Evolutionary conservation across 2,329 filamentous ascomycete species (phyloP).

Genomic region (Talaromyces sp.): DNA sequence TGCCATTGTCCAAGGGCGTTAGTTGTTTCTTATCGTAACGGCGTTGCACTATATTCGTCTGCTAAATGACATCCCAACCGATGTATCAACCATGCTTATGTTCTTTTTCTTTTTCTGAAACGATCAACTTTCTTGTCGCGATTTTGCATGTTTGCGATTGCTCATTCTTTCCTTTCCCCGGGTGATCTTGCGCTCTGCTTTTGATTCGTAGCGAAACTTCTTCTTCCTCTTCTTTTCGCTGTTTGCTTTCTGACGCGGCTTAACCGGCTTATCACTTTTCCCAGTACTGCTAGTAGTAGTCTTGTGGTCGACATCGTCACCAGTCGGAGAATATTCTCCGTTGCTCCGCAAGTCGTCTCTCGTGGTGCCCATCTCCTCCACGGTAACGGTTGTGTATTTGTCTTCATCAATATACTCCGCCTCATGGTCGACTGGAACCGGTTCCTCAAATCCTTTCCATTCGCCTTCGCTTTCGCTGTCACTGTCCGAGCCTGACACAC

Average conservation of each 20-base stretch:
- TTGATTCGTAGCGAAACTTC: constrained; percentile 89
- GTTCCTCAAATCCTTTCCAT: constrained; percentile 59
- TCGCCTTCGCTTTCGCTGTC: constrained; percentile 42
- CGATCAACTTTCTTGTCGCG: constrained; percentile 38
- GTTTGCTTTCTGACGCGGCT: constrained; percentile 22
- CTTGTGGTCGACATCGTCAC: constrained; percentile 20
- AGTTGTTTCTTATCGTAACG: neutral
- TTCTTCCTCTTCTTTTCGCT: constrained; percentile 74
- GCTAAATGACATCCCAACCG: neutral
- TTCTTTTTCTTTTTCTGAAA: neutral
- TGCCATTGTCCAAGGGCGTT: neutral
- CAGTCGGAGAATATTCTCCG: neutral
- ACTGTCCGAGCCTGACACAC: constrained; percentile 24
- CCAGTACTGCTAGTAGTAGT: constrained; percentile 17
- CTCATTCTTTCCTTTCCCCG: constrained; percentile 60
- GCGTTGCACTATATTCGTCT: neutral
- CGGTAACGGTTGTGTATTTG: constrained; percentile 88
- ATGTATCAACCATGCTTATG: neutral
- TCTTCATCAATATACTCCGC: constrained; percentile 97
- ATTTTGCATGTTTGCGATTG: constrained; percentile 66
- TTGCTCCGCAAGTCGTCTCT: constrained; percentile 49
- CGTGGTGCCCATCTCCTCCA: constrained; percentile 80
- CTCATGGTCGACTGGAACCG: constrained; percentile 65
- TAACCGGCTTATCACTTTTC: constrained; percentile 29
- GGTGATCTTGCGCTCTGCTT: constrained; percentile 66